A percentile compares a stretch with the other conserved stretches of the same genome.
phyloP scores from a whole-genome alignment of 805 yeast genomes.

The Lipomyces yamadae region DNA sequence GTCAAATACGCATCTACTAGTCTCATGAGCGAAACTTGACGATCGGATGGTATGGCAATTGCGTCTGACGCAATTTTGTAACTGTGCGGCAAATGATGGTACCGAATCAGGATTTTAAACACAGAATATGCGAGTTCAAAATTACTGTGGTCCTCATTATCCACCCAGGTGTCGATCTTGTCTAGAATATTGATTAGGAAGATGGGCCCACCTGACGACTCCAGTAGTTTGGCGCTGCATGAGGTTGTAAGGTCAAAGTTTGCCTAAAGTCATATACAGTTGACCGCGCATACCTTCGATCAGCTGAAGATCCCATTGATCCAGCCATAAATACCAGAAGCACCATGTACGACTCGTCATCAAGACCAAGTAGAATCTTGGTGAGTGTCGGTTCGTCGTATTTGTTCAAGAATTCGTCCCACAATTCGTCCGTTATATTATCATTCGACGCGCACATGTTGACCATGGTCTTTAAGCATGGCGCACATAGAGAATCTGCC shows the following conservation, averaged over 20 bases:
- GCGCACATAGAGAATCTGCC: conserved; percentile 8
- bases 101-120: conserved; percentile 12
- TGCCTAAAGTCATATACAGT: too few relatives aligned
- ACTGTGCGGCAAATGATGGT: conserved; percentile 14
- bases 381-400: conserved; percentile 5
- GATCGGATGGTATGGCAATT: conserved; percentile 13
- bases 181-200: conserved; percentile 9
- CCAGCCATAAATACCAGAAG: conserved; percentile 29
- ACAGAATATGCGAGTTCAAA: conserved; percentile 26
- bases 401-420: conserved; percentile 17
- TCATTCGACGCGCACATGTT: conserved; percentile 29
- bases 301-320: conserved; percentile 19
- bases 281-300: conserved; percentile 19
- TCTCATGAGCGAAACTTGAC: conserved; percentile 22
- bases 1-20: conserved; percentile 30
- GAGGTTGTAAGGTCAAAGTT: neutral
- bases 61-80: neutral
- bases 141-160: conserved; percentile 13
- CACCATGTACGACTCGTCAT: conserved; percentile 21
- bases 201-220: conserved; percentile 9
- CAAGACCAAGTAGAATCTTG: conserved; percentile 5
- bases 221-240: neutral
- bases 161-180: conserved; percentile 23
- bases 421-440: conserved; percentile 9
- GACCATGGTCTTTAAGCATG: conserved; percentile 20